Evolutionary conservation across 441 rosid genomes (phyloP), one percentile per base, ranked within the genome.

Genomic region (Bocquillonia castaneifolia): DNA sequence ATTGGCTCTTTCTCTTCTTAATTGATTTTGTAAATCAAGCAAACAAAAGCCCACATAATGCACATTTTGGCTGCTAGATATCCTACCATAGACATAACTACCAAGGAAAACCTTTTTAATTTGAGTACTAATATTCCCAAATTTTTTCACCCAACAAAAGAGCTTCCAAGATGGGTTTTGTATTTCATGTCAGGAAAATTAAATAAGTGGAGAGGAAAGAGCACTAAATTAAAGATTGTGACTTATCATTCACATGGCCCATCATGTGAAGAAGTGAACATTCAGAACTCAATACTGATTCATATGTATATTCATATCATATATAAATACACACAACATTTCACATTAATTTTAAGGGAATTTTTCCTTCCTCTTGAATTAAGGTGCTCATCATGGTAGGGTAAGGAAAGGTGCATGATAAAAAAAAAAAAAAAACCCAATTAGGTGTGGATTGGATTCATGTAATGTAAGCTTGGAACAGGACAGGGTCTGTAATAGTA

Each of bases 401-500:
- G 83, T 66, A 73, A 73, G 83, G 80, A 28, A 79, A 64, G 63
- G 56, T 48, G 60, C 55, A 55, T 73, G 72, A 77, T 66, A 53
- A 48, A 48, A 59, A 40, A 25, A 17, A 62, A 34, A 59, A 74
- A 34, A 69, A 29, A 22, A 42, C 2, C 52, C 68, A 72, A 52
- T 67, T 36, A 68, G 58, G 72, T 32, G 36, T 29, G 71, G 40
- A 76, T 78, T 29, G 71, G 40, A 76, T 78, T 74, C 68, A 69
- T 76, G 78, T 72, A 78, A 68, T n/a, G n/a, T n/a, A 61, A 66
- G 70, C 64, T 63, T 61, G 80, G 76, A 78, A 74, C 78, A 77
- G 70, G 77, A 79, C 81, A 82, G 78, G 86, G 77, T 75, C 75
- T 78, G 79, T 3, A 75, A 76, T 42, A 73, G 74, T 20, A 72